Evolutionary conservation across 805 yeast species (phyloP), one percentile per base, ranked within the genome.

Genomic region (Suhomyces kilbournensis): DNA sequence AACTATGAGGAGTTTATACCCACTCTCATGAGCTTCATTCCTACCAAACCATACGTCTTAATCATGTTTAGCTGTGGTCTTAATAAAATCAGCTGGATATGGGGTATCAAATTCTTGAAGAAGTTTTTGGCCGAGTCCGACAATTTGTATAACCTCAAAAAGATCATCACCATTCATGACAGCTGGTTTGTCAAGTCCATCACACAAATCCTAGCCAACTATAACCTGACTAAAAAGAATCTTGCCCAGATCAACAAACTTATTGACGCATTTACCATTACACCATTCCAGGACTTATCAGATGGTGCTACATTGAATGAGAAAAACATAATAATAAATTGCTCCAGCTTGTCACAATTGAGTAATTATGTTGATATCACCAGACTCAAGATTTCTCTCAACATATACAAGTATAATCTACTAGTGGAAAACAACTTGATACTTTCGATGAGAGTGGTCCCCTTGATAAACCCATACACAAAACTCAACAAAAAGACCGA

Each of bases 21-120:
- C 45, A 76, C 79, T 7, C 64, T 89, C 39, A 74, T 88, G 52
- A 60, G 70, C 3, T 66, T 72, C 46, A 73, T 91, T 42, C 97
- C 97, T 1, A 60, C 69, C 5, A 73, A 76, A 26, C 81, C 84
- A 5, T 89, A 86, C 64, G 84, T 85, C 6, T 65, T 93, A 15
- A 80, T 90, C 0, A 81, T 91, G 62, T 85, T 92, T 62, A 88
- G 96, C 39, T 85, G 96, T 32, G 97, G 97, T 0, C 83, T 93
- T 51, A 83, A 69, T 56, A 76, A 79, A 50, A 79, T 82, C 51
- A 74, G 74, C 46, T 84, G 96, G 91, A 76, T 85, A 7, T 86
- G 90, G 81, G 88, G 90, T 12, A 62, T 80, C 47, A 76, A 75
- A 60, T 75, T 81, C 46, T 63, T 81, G 44, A 78, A 76, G 55